Percentiles rank a stretch among this genome's conserved stretches.
These are phyloP conservation scores for Lecanicillium sp. DNA, from an alignment of 2,329 filamentous ascomycete genomes.

Conservation along the genomic window DNA sequence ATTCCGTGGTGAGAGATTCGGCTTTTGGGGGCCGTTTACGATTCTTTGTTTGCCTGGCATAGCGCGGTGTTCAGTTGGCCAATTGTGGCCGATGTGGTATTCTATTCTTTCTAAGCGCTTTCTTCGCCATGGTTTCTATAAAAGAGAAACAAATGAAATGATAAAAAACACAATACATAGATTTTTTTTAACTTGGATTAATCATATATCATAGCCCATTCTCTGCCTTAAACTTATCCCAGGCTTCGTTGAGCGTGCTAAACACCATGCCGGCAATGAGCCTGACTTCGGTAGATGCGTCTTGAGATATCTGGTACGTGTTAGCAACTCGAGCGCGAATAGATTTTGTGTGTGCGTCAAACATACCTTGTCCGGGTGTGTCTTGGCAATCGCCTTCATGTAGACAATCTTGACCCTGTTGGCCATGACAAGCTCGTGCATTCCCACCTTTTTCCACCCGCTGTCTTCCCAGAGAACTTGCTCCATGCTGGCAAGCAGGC, in stretches of 20 bases:
- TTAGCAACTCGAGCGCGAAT: constrained; percentile 8
- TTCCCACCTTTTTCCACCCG: constrained; percentile 93
- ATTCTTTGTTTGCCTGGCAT: no score
- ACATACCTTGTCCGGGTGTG: constrained; percentile 95
- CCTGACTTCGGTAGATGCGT: constrained; percentile 56
- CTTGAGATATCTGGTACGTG: constrained; percentile 47
- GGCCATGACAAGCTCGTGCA: constrained; percentile 87
- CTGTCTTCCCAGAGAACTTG: constrained; percentile 84
- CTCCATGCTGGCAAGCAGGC: constrained; percentile 79
- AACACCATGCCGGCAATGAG: constrained; percentile 62
- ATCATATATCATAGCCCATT: constrained; percentile 46
- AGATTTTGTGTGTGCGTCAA: constrained; percentile 7
- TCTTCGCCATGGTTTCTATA: no score
- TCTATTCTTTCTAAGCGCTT: no score
- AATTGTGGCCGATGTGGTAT: no score
- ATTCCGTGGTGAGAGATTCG: no score
- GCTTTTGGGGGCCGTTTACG: no score
- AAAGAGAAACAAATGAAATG: no score
- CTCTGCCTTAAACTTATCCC: constrained; percentile 66
- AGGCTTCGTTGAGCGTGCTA: constrained; percentile 62
- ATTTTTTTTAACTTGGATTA: background rate
- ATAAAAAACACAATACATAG: background rate
- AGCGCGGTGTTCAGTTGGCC: no score
- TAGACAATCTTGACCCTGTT: constrained; percentile 96
- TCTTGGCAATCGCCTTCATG: constrained; percentile 98